A percentile compares a stretch with the other conserved stretches of the same genome.
Evolutionary conservation across 495 filamentous ascomycete species (phyloP).

Genomic region (Neurospora sp.): DNA sequence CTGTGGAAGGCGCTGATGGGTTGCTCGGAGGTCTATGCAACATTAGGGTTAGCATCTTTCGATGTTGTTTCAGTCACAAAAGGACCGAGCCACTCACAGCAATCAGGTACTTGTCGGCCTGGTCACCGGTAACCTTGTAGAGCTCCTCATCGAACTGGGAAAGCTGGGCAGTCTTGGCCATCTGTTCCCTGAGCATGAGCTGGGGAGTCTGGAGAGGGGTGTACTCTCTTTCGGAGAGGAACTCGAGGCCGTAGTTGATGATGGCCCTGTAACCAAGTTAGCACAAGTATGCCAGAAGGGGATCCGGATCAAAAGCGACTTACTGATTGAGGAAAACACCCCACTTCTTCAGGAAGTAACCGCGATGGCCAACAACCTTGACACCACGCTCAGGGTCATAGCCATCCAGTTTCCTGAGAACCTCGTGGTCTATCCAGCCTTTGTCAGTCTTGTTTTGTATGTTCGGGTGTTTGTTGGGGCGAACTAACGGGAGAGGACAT

Average conservation of each 20-base stretch:
- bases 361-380: conserved; percentile 90
- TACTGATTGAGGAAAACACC: conserved; percentile 70
- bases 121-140: conserved; percentile 88
- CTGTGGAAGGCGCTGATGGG: conserved; percentile 86
- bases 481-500: conserved; percentile 21
- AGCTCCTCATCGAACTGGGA: conserved; percentile 96
- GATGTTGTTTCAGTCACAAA: neutral
- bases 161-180: conserved; percentile 98
- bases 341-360: conserved; percentile 83
- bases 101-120: conserved; percentile 89
- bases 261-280: conserved; percentile 43
- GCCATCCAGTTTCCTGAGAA: conserved; percentile 75
- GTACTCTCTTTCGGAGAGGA: conserved; percentile 66
- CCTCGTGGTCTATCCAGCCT: conserved; percentile 64
- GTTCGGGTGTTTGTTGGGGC: conserved; percentile 10
- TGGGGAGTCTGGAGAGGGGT: conserved; percentile 85
- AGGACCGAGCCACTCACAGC: conserved; percentile 31
- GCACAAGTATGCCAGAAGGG: neutral
- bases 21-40: conserved; percentile 67
- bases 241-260: conserved; percentile 88
- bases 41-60: no score
- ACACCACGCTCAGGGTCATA: conserved; percentile 90
- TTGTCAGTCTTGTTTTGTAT: conserved; percentile 25
- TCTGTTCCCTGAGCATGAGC: conserved; percentile 91
- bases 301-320: neutral